Evolutionary conservation across 176 grass and related monocot species (phyloP), one percentile per base, ranked within the genome.

Genomic region (Chloris gayana): DNA sequence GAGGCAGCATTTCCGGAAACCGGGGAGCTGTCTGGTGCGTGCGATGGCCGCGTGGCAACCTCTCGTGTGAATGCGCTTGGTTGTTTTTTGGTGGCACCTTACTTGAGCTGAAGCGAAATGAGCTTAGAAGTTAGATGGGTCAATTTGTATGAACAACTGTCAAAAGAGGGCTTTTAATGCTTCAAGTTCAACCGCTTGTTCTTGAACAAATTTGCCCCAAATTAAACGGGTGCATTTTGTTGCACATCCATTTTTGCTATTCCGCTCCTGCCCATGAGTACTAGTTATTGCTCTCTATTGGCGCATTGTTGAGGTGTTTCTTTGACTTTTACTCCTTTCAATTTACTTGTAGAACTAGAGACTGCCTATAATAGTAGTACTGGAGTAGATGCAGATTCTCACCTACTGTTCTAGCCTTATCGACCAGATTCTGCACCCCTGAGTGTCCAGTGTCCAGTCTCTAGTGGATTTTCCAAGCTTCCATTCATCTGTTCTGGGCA

Each of bases 41-140:
- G 42, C 19, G 24, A 69, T 63, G 82, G 57, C 11, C 56, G 85
- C 86, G 60, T 79, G 86, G 75, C 61, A 61, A 9, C 21, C 27
- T 38, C 21, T 53, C 59, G 76, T 10, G 42, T 67, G 18, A 88
- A 75, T 65, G 81, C 70, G 53, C 21, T 44, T 69, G 75, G 9
- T 70, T 60, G 75, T 21, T 84, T 4, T 2, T 17, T 57, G 24
- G 7, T 29, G 67, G 22, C 58, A 21, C 69, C 26, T 27, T 77
- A 45, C 41, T 67, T 60, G 44, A 76, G 24, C 33, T 68, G 24
- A 58, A 67, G 35, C 17, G 21, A 12, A 47, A 80, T 54, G 60
- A 9, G 29, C 14, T 67, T 58, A 14, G 56, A 59, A 13, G 22
- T 14, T 21, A 21, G 21, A 35, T 68, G 14, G 10, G 41, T 49